phyloP scores from a whole-genome alignment of 2,329 filamentous ascomycete genomes.

The Xylariaceae sp. region DNA sequence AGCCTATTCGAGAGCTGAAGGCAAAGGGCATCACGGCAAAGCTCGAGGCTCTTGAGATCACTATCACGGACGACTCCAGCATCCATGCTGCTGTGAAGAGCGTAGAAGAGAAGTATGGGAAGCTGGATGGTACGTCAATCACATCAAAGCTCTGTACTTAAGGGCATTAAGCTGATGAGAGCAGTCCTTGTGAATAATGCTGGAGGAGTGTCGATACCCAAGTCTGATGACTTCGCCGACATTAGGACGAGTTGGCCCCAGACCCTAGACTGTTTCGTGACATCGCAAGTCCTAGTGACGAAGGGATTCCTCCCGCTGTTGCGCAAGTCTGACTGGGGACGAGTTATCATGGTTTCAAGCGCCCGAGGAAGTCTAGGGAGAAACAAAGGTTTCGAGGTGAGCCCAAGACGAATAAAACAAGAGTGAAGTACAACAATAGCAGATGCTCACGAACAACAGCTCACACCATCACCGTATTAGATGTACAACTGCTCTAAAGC shows the following conservation, averaged over 20 bases:
- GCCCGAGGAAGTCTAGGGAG: slow-evolving; percentile 5
- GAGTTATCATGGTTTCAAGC: slow-evolving; percentile 10
- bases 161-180: neutral
- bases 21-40: slow-evolving; percentile 9
- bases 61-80: slow-evolving; percentile 13
- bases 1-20: slow-evolving; percentile 11
- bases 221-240: slow-evolving; percentile 10
- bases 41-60: slow-evolving; percentile 11
- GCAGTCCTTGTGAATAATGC: slow-evolving; percentile 12
- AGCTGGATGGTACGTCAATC: slow-evolving; percentile 10
- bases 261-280: slow-evolving; percentile 10
- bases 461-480: slow-evolving; percentile 10
- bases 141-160: neutral
- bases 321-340: slow-evolving; percentile 10
- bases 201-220: slow-evolving; percentile 5
- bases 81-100: slow-evolving; percentile 10
- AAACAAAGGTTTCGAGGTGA: slow-evolving; percentile 6
- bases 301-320: slow-evolving; percentile 11
- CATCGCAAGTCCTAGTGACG: slow-evolving; percentile 12
- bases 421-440: neutral
- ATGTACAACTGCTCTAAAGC: slow-evolving; percentile 11
- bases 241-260: slow-evolving; percentile 8
- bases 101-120: slow-evolving; percentile 12
- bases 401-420: neutral
- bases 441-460: slow-evolving; percentile 2